These are phyloP conservation scores for Agrocybe chaxingu DNA, from an alignment of 768 basidiomycete genomes.

Conservation along the genomic window DNA sequence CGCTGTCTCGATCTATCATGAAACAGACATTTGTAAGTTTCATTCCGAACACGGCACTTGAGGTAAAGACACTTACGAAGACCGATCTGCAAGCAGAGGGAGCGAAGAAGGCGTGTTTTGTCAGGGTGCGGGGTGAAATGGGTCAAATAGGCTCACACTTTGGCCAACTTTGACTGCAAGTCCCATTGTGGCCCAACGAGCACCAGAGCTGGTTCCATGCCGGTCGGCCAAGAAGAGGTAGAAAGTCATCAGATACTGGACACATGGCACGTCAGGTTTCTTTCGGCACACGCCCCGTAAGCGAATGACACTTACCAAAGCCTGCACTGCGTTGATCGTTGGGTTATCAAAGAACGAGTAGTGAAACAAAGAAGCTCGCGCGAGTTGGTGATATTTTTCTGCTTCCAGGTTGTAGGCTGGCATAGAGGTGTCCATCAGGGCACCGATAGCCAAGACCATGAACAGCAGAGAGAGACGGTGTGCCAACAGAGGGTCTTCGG, in stretches of 20 bases:
- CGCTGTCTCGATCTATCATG: slow-evolving; percentile 60
- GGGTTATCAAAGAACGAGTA: slow-evolving; percentile 65
- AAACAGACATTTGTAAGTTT: background rate
- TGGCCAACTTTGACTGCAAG: slow-evolving; percentile 68
- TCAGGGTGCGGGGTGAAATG: slow-evolving; percentile 5
- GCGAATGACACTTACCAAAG: slow-evolving; percentile 43
- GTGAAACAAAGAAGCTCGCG: slow-evolving; percentile 62
- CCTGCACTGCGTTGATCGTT: slow-evolving; percentile 64
- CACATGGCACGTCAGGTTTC: background rate
- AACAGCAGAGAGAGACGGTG: slow-evolving; percentile 65
- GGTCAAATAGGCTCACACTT: slow-evolving; percentile 47
- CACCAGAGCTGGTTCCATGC: slow-evolving; percentile 61
- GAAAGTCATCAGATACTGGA: slow-evolving; percentile 65
- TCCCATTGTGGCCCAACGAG: slow-evolving; percentile 68
- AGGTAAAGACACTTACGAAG: slow-evolving; percentile 46
- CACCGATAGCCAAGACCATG: slow-evolving; percentile 65
- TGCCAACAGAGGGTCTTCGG: slow-evolving; percentile 50
- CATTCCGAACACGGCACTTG: background rate
- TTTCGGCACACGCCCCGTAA: background rate
- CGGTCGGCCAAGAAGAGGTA: slow-evolving; percentile 69
- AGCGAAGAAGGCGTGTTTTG: slow-evolving; percentile 10
- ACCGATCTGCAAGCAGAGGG: slow-evolving; percentile 47
- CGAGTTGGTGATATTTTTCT: slow-evolving; percentile 67
- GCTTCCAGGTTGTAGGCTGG: slow-evolving; percentile 64
- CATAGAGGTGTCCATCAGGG: slow-evolving; percentile 53